Evolutionary conservation across 2,329 filamentous ascomycete species (phyloP), one percentile per base, ranked within the genome.

Genomic region (Penicillium sp.): DNA sequence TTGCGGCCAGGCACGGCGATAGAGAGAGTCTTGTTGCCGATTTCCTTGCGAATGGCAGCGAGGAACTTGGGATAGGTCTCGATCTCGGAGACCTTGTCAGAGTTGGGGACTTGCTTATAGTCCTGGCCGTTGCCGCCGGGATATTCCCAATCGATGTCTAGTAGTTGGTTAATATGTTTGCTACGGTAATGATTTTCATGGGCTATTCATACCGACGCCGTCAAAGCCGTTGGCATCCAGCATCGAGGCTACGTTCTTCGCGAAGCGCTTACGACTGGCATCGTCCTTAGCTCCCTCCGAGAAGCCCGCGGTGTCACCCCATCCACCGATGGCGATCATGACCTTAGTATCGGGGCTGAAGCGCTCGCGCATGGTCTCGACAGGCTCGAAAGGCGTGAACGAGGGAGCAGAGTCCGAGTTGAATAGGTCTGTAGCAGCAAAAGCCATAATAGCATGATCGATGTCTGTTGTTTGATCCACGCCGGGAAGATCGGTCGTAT

Each of bases 301-400:
- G 63, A 89, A 90, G 0, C 86, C 87, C 6, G 70, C 67, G 0
- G 81, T 85, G 54, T 89, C 85, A 0, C 86, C 87, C 87, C 88
- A 91, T 47, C 87, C 88, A 10, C 88, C 88, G 57, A 91, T 83
- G 18, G 88, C 86, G 34, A 90, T 78, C 74, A 87, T 80, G 21
- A 90, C 70, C 59, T 87, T 85, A 18, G 85, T 85, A 24, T 75
- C 75, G 0, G 78, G 66, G 12, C 75, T 65, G 50, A 84, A 86
- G 18, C 82, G 73, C 24, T 71, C 70, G 16, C 83, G 79, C 42
- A 84, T 74, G 4, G 78, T 74, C 0, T 70, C 64, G 2, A 85
- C 68, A 0, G 77, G 66, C 67, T 80, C 77, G 59, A 84, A 85
- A 0, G 84, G 82, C 47, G 74, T 73, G 59, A 79, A 83, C 0